Evolutionary conservation across 2,329 filamentous ascomycete species (phyloP).

Genomic region (Dryadomyces quercivorus): DNA sequence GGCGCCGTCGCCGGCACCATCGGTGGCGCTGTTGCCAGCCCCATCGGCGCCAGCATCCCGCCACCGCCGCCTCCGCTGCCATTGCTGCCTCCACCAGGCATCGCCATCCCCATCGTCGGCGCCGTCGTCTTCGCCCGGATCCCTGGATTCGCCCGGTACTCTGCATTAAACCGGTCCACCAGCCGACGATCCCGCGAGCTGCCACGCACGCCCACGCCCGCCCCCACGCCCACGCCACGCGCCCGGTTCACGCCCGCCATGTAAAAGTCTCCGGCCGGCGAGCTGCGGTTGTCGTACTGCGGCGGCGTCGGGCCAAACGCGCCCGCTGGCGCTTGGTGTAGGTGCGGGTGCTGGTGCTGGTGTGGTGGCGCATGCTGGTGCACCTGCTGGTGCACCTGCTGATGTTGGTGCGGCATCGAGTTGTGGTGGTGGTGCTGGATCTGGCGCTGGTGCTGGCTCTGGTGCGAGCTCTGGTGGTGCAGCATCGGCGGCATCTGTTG

Average conservation of each 20-base stretch:
- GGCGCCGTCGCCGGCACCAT: slow-evolving; percentile 12
- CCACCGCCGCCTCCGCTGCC: neutral
- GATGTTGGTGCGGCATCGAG: slow-evolving; percentile 15
- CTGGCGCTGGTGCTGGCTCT: neutral
- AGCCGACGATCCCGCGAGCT: slow-evolving; percentile 36
- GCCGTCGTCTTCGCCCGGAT: slow-evolving; percentile 12
- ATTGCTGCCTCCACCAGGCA: neutral
- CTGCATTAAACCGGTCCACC: slow-evolving; percentile 20
- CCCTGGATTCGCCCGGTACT: slow-evolving; percentile 8
- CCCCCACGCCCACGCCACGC: slow-evolving; percentile 22
- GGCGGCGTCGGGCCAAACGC: neutral
- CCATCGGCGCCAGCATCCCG: slow-evolving; percentile 1
- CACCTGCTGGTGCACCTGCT: neutral
- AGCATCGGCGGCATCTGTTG: slow-evolving; percentile 3
- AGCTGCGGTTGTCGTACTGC: slow-evolving; percentile 18
- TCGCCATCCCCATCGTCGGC: slow-evolving; percentile 5
- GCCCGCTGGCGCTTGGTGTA: slow-evolving; percentile 6
- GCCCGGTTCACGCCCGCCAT: slow-evolving; percentile 29
- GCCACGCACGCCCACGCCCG: slow-evolving; percentile 8
- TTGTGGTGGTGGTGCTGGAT: neutral
- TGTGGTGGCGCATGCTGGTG: neutral
- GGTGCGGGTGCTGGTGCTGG: slow-evolving; percentile 15
- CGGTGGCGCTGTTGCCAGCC: neutral
- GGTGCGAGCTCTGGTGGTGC: neutral
- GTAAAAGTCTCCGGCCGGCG: slow-evolving; percentile 26